These are phyloP conservation scores for Klebsormidium nitens DNA, from an alignment of 139 green algal species.

Conservation along the genomic window DNA sequence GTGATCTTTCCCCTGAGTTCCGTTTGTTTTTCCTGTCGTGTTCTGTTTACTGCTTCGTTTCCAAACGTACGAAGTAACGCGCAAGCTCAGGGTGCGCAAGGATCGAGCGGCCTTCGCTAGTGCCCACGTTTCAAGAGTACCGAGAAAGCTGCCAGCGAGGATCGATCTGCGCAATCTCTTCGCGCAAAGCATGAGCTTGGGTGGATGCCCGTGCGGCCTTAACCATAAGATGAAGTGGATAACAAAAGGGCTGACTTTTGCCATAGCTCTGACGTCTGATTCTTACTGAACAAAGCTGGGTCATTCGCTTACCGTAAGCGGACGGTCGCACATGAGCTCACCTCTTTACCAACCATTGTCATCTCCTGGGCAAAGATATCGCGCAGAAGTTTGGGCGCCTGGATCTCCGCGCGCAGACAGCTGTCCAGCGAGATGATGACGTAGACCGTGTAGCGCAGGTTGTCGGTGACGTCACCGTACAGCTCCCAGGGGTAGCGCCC, in stretches of 20 bases:
- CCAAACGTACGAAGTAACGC: too few relatives aligned
- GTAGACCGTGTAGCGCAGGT: conserved; percentile 32
- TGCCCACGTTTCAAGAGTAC: too few relatives aligned
- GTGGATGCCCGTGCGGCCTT: not conserved
- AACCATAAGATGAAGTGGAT: not conserved
- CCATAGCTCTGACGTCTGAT: not conserved
- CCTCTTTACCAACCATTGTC: conserved; percentile 1
- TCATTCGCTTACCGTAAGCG: too few relatives aligned
- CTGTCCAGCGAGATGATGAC: conserved; percentile 36
- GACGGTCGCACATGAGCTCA: too few relatives aligned
- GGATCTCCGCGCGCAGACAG: conserved; percentile 35
- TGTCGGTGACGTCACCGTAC: conserved; percentile 30
- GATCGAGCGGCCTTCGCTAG: too few relatives aligned
- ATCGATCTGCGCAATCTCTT: too few relatives aligned
- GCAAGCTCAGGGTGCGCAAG: too few relatives aligned
- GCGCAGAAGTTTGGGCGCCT: conserved; percentile 22
- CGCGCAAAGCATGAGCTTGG: not conserved
- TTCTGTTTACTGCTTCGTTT: too few relatives aligned
- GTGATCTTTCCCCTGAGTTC: too few relatives aligned
- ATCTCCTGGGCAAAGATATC: conserved; percentile 8
- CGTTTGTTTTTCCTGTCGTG: too few relatives aligned
- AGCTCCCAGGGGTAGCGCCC: conserved; percentile 26
- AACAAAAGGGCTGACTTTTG: not conserved
- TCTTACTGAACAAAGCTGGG: too few relatives aligned
- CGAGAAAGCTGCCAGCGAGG: too few relatives aligned